Evolutionary conservation across 495 filamentous ascomycete species (phyloP).

Genomic region (Podospora pseudocomata): DNA sequence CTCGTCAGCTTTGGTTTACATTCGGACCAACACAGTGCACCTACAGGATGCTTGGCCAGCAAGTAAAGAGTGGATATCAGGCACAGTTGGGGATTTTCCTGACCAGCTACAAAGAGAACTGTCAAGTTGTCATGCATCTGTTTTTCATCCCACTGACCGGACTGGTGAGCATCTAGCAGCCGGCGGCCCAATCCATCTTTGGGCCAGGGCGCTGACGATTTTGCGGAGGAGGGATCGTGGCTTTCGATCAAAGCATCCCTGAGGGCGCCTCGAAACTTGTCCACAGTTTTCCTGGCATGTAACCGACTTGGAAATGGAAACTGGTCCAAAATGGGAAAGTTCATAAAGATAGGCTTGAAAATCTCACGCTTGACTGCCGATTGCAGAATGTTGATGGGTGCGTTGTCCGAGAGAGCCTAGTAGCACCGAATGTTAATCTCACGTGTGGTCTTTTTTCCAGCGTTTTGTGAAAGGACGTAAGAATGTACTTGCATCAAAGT

Average conservation of each 20-base stretch:
- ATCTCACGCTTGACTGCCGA: conserved; percentile 33
- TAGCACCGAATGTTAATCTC: not conserved
- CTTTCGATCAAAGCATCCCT: conserved; percentile 12
- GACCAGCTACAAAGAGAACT: conserved; percentile 35
- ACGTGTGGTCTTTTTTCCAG: not conserved
- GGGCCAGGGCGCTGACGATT: not conserved
- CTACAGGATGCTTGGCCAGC: conserved; percentile 31
- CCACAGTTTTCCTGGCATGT: conserved; percentile 13
- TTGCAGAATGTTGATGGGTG: conserved; percentile 33
- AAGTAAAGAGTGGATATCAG: conserved; percentile 34
- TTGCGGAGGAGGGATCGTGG: not conserved
- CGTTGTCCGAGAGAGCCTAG: conserved; percentile 14
- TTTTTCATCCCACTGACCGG: conserved; percentile 17
- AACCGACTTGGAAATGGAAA: conserved; percentile 28
- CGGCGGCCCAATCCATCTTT: conserved; percentile 14
- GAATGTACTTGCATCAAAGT: conserved; percentile 12
- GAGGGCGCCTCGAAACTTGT: conserved; percentile 16
- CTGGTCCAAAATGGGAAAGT: conserved; percentile 36
- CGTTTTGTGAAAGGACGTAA: not conserved
- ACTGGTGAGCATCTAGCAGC: conserved; percentile 15
- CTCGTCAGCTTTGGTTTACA: not conserved
- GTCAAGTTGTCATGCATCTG: conserved; percentile 38
- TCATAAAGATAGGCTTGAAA: conserved; percentile 40
- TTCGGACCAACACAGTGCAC: not conserved
- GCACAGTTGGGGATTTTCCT: conserved; percentile 40